Percentiles rank a stretch among this genome's conserved stretches.
phyloP scores from a whole-genome alignment of 2,329 filamentous ascomycete genomes.

The Neobulgaria alba region DNA sequence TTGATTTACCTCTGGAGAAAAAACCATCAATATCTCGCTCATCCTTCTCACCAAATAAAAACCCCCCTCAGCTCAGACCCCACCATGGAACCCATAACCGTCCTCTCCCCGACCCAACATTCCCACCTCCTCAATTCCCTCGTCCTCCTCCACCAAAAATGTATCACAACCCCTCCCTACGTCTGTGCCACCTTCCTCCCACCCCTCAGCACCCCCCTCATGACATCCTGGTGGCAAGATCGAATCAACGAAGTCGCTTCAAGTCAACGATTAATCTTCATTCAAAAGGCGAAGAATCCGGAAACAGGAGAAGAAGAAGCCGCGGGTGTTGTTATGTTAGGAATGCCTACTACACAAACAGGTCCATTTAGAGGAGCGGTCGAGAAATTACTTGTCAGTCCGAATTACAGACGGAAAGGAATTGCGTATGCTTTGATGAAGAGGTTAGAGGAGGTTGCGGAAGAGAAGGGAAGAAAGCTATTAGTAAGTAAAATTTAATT shows the following conservation, averaged over 20 bases:
- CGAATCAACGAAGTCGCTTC: conserved; percentile 39
- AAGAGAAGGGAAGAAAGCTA: conserved; percentile 38
- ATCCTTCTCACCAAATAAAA: too few species aligned
- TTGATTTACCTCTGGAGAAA: too few species aligned
- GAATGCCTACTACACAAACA: conserved; percentile 44
- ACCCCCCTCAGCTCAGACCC: background rate
- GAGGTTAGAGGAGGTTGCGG: conserved; percentile 47
- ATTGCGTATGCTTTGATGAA: conserved; percentile 43
- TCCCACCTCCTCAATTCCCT: background rate
- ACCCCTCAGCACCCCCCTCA: conserved; percentile 47
- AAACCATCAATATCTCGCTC: too few species aligned
- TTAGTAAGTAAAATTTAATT: conserved; percentile 36
- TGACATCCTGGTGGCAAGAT: conserved; percentile 49
- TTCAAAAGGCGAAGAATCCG: conserved; percentile 36
- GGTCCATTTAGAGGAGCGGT: conserved; percentile 45
- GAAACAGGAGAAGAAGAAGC: conserved; percentile 37
- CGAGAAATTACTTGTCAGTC: conserved; percentile 50
- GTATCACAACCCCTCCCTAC: conserved; percentile 45
- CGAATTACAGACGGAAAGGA: conserved; percentile 40
- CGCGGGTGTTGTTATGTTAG: conserved; percentile 48
- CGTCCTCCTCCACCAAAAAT: conserved; percentile 48
- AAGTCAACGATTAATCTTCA: conserved; percentile 42
- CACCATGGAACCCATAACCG: background rate
- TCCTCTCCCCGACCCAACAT: background rate
- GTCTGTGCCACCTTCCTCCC: conserved; percentile 50